Base-by-base conservation (phyloP, 805 yeast species). In the Teunomyces barrocoloradensis region DNA sequence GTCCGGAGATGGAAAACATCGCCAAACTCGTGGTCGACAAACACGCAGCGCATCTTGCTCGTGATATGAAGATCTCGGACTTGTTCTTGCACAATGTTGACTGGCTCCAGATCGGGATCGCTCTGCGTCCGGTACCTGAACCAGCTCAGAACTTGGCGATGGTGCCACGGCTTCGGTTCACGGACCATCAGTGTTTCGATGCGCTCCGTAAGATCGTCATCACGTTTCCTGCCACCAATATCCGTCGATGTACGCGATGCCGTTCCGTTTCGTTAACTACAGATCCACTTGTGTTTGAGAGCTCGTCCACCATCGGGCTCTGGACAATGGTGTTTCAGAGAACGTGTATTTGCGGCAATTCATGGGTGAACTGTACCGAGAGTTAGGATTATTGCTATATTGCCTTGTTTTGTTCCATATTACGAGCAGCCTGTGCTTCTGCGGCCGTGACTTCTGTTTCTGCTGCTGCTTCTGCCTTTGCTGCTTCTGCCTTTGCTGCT, bases 291-390 rank as follows among this genome's bases (percentile, higher is more conserved):
- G 68, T 70, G 5, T 75, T 70, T 50, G 69, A 68, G 13, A 46
- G 59, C 12, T 53, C 61, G 30, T 51, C 56, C 50, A 45, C 71
- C 45, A 52, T 70, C 29, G 75, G 69, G 7, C 57, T 64, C 47
- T 78, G 89, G 86, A 77, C 85, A 0, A 71, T 81, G 67, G 83
- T 85, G 1, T 84, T 81, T 60, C 90, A 85, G 54, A 71, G 90
- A 51, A 80, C 80, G 21, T 87, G 96, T 64, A 68, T 87, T 30
- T 87, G 96, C 63, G 94, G 94, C 0, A 86, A 88, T 33, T 75
- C 82, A 3, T 86, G 92, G 92, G 81, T 81, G 2, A 77, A 76
- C 51, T 25, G 45, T 17, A 25, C 27, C 27, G 27, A 25, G 11
- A 25, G 7, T 1, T 25, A 3, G 13, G 7, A 18, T 18, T 18